phyloP scores from a whole-genome alignment of 139 green algal species.

The Micromonas commoda region DNA sequence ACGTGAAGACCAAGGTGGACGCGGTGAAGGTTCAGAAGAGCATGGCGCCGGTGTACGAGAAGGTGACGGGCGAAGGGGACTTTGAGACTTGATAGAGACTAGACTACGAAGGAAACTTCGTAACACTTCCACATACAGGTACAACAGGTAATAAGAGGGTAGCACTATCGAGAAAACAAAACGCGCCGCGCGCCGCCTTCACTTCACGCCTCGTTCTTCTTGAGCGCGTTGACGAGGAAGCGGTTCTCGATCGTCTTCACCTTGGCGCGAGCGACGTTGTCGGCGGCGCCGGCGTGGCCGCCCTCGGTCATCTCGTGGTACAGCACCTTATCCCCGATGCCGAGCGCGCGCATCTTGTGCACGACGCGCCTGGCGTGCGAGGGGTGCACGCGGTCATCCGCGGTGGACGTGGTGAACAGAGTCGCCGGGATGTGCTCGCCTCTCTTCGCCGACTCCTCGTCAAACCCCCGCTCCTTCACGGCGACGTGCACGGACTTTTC shows the following conservation, averaged over 20 bases:
- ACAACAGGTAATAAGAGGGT: no score
- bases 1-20: neutral
- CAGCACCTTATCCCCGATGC: neutral
- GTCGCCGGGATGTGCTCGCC: constrained; percentile 2
- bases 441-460: neutral
- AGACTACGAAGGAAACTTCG: no score
- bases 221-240: neutral
- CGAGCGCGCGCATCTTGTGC: neutral
- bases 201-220: no score
- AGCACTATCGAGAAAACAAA: no score
- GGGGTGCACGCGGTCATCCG: constrained; percentile 24
- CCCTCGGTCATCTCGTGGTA: constrained; percentile 29
- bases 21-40: neutral
- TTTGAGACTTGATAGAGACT: no score
- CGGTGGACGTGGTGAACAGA: constrained; percentile 17
- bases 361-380: constrained; percentile 17
- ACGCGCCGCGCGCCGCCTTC: no score
- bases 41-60: neutral
- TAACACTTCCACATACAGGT: no score
- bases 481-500: neutral
- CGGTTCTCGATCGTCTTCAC: constrained; percentile 18
- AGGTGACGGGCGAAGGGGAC: neutral
- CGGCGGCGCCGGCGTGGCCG: constrained; percentile 16
- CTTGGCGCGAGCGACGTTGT: neutral
- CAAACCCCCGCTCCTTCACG: neutral